phyloP scores from a whole-genome alignment of 2,329 filamentous ascomycete genomes.

The Colletotrichum gigasporum region DNA sequence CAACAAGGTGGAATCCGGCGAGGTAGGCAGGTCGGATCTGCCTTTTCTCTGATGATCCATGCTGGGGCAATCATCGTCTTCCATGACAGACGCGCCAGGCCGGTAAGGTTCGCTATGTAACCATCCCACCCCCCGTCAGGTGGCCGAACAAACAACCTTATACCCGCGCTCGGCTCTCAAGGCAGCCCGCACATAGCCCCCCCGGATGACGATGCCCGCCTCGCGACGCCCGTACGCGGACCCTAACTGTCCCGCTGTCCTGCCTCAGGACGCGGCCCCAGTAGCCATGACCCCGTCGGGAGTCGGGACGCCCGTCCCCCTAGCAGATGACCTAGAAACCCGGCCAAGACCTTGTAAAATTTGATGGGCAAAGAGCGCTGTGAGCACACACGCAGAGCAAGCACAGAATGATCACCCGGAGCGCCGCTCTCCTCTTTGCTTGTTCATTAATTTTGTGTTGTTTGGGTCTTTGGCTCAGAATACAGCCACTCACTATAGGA shows the following conservation, averaged over 20 bases:
- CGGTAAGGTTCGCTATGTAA: background rate
- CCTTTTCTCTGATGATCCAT: background rate
- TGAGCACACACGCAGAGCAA: constrained; percentile 21
- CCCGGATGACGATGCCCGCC: background rate
- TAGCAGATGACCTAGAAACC: background rate
- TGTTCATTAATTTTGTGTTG: constrained; percentile 27
- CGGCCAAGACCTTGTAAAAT: constrained; percentile 16
- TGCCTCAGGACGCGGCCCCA: no score
- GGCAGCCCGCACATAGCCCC: background rate
- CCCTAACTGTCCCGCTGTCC: no score
- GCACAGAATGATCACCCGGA: constrained; percentile 30
- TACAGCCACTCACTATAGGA: constrained; percentile 29
- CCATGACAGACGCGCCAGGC: background rate
- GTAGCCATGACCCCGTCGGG: no score
- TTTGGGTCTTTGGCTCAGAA: constrained; percentile 25
- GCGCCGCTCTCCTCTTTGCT: constrained; percentile 27
- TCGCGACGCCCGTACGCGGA: background rate
- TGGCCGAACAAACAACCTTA: background rate
- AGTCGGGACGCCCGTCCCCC: no score
- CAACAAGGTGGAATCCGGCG: no score
- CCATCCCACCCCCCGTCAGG: no score
- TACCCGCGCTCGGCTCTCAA: background rate
- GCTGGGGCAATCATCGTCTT: background rate
- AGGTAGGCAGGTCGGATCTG: background rate
- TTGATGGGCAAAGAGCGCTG: constrained; percentile 12